These are phyloP conservation scores for Grosmannia huntii DNA, from an alignment of 2,329 filamentous ascomycete genomes.

Conservation along the genomic window DNA sequence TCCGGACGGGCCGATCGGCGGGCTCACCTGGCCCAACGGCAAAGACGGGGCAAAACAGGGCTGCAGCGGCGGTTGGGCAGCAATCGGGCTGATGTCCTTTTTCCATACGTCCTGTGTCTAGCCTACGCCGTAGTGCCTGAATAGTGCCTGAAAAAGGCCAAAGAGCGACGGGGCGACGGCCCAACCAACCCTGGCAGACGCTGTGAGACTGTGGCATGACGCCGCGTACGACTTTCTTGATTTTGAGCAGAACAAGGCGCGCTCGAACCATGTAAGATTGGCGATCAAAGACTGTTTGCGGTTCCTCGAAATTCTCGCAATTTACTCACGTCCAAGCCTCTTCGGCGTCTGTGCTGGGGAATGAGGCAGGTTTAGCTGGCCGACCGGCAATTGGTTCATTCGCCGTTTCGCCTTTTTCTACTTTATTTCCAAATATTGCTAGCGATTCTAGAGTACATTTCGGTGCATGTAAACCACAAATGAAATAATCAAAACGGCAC, in stretches of 20 bases:
- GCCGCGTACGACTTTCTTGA: neutral
- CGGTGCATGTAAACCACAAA: too few relatives aligned
- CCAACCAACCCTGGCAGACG: too few relatives aligned
- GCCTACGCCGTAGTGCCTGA: neutral
- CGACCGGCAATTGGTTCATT: neutral
- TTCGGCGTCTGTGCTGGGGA: neutral
- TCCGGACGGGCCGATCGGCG: neutral
- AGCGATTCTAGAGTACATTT: too few relatives aligned
- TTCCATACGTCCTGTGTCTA: neutral
- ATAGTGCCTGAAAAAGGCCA: neutral
- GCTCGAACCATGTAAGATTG: neutral
- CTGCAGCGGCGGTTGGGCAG: neutral
- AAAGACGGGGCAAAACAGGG: neutral
- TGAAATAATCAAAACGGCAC: too few relatives aligned
- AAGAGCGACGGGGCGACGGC: too few relatives aligned
- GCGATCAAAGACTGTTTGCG: neutral
- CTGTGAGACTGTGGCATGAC: neutral
- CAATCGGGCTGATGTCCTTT: neutral
- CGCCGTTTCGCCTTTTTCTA: too few relatives aligned
- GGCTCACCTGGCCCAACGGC: neutral
- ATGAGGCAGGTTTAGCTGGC: neutral
- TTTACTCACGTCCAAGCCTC: too few relatives aligned
- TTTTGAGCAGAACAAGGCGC: too few relatives aligned
- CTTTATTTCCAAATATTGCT: too few relatives aligned
- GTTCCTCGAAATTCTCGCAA: neutral